Percentiles rank a stretch among this genome's conserved stretches.
Evolutionary conservation across 2,329 filamentous ascomycete species (phyloP).

Genomic region (Pseudogymnoascus sp.): DNA sequence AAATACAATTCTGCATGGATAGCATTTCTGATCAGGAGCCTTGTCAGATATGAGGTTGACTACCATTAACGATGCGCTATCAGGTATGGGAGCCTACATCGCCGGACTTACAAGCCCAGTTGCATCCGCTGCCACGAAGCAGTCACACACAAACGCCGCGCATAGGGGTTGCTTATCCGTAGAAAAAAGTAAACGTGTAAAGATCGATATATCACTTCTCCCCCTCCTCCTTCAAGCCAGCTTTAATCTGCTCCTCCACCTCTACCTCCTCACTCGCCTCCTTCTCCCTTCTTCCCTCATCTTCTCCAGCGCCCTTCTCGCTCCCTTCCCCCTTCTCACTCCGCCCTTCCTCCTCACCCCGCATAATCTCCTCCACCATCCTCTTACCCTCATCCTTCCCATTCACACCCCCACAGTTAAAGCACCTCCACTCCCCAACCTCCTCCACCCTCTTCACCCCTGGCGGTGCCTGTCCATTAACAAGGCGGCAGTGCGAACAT

Average conservation of each 20-base stretch:
- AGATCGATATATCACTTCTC: background rate
- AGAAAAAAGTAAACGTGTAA: background rate
- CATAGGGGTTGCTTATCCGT: background rate
- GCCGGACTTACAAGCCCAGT: no score
- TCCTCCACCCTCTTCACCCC: conserved; percentile 72
- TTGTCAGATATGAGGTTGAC: no score
- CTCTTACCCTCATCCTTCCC: conserved; percentile 70
- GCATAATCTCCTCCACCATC: conserved; percentile 59
- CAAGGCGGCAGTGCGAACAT: conserved; percentile 72
- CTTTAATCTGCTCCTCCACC: background rate
- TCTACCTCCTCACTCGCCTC: background rate
- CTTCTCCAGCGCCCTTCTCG: conserved; percentile 11
- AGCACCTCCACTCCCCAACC: conserved; percentile 80
- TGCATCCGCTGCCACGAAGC: no score
- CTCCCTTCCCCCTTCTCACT: conserved; percentile 20
- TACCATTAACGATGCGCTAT: no score
- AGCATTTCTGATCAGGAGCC: no score
- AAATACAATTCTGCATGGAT: no score
- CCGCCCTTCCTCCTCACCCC: conserved; percentile 15
- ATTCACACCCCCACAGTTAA: conserved; percentile 74
- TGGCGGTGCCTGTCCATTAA: conserved; percentile 93
- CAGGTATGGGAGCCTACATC: no score
- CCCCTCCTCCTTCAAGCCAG: background rate
- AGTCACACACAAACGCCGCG: background rate
- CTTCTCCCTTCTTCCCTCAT: background rate